Conservation (phyloP, 306 rosid species). For the Quercus dentata region DNA sequence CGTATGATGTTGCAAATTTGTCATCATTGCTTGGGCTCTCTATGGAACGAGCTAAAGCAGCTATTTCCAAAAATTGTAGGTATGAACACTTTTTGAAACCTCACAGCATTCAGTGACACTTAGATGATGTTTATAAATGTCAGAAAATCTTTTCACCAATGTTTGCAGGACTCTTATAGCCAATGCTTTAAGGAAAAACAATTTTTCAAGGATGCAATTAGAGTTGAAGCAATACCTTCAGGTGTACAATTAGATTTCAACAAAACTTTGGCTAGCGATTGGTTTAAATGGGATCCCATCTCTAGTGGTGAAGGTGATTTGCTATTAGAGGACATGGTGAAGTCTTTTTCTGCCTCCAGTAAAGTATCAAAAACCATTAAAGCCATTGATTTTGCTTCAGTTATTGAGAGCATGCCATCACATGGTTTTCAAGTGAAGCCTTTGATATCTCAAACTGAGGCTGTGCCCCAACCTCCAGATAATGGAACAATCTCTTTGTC, state of each 20-base stretch:
- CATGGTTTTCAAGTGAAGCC: slow-evolving; percentile 62
- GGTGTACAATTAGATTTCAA: slow-evolving; percentile 37
- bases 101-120: not conserved
- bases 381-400: slow-evolving; percentile 64
- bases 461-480: slow-evolving; percentile 22
- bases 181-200: slow-evolving; percentile 70
- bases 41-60: slow-evolving; percentile 73
- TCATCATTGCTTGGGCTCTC: slow-evolving; percentile 73
- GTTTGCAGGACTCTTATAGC: slow-evolving; percentile 65
- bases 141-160: slow-evolving; percentile 6
- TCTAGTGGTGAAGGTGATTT: slow-evolving; percentile 92
- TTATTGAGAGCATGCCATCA: slow-evolving; percentile 52
- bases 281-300: slow-evolving; percentile 74
- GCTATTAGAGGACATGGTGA: slow-evolving; percentile 59
- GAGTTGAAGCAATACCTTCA: slow-evolving; percentile 59
- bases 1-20: slow-evolving; percentile 83
- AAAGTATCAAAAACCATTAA: slow-evolving; percentile 50
- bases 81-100: slow-evolving; percentile 31
- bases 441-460: slow-evolving; percentile 39
- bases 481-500: slow-evolving; percentile 13
- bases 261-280: slow-evolving; percentile 48
- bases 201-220: slow-evolving; percentile 70
- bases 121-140: slow-evolving; percentile 4
- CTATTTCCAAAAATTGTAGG: slow-evolving; percentile 89
- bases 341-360: slow-evolving; percentile 44